Conservation (phyloP, 345 rosid genomes). For the Noccaea caerulescens region DNA sequence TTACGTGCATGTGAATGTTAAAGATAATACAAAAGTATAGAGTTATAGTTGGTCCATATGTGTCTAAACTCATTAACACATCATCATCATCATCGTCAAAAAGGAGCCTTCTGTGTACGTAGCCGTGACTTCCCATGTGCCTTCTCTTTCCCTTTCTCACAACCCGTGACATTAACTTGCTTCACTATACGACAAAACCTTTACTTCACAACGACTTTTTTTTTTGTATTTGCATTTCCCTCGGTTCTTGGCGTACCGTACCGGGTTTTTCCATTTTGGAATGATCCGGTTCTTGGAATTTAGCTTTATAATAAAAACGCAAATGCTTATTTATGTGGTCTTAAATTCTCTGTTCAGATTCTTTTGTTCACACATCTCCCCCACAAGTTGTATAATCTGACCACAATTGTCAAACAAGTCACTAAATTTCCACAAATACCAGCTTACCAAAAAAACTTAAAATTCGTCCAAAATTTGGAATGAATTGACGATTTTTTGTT, state of each 20-base stretch:
- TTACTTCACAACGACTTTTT: slow-evolving; percentile 15
- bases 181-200: slow-evolving; percentile 32
- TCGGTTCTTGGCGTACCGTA: slow-evolving; percentile 29
- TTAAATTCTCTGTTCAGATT: slow-evolving; percentile 22
- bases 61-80: slow-evolving; percentile 17
- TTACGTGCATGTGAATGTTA: slow-evolving; percentile 1
- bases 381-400: slow-evolving; percentile 10
- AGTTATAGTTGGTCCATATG: slow-evolving; percentile 34
- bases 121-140: slow-evolving; percentile 49
- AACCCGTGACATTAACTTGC: slow-evolving; percentile 39
- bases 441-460: background rate
- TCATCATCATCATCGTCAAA: slow-evolving; percentile 19
- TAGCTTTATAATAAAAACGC: slow-evolving; percentile 18
- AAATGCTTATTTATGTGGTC: slow-evolving; percentile 35
- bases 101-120: slow-evolving; percentile 35
- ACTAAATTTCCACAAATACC: background rate
- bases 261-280: slow-evolving; percentile 34
- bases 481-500: background rate
- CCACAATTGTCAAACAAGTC: slow-evolving; percentile 10
- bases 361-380: slow-evolving; percentile 17
- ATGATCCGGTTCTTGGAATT: slow-evolving; percentile 33
- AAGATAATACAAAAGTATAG: slow-evolving; percentile 15
- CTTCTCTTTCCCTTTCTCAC: slow-evolving; percentile 36
- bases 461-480: background rate
- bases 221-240: background rate